Percentiles rank a stretch among this genome's conserved stretches.
phyloP scores from a whole-genome alignment of 1,139 yeast species.

The Pichia sp. region DNA sequence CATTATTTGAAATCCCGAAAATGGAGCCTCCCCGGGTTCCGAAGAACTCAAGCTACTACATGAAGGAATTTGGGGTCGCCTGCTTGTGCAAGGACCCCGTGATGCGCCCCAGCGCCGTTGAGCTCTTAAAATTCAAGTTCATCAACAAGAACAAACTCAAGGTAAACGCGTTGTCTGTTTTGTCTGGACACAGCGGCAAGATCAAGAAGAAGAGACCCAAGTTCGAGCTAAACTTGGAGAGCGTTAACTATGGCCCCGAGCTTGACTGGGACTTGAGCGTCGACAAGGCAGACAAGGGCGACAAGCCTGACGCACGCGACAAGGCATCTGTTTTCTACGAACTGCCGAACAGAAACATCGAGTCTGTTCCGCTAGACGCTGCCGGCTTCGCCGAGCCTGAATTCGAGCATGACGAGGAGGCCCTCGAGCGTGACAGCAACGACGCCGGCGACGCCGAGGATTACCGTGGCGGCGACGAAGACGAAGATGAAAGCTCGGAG shows the following conservation, averaged over 20 bases:
- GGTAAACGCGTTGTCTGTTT: slow-evolving; percentile 19
- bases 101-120: slow-evolving; percentile 53
- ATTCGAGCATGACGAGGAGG: background rate
- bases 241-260: slow-evolving; percentile 25
- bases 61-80: slow-evolving; percentile 56
- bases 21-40: slow-evolving; percentile 59
- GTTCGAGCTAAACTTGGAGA: slow-evolving; percentile 23
- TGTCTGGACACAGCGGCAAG: slow-evolving; percentile 15
- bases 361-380: background rate
- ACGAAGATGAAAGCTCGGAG: background rate
- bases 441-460: background rate
- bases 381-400: background rate
- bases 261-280: slow-evolving; percentile 8
- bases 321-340: background rate
- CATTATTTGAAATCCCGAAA: slow-evolving; percentile 66
- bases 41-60: slow-evolving; percentile 26
- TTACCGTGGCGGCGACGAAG: slow-evolving; percentile 6
- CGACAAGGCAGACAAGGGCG: background rate
- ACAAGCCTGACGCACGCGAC: background rate
- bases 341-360: background rate
- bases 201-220: slow-evolving; percentile 23
- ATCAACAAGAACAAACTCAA: slow-evolving; percentile 43
- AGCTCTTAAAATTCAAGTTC: slow-evolving; percentile 58
- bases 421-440: slow-evolving; percentile 9
- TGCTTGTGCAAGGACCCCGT: slow-evolving; percentile 65